These are phyloP conservation scores for Plenodomus biglobosus DNA, from an alignment of 2,329 filamentous ascomycete genomes.

Conservation along the genomic window DNA sequence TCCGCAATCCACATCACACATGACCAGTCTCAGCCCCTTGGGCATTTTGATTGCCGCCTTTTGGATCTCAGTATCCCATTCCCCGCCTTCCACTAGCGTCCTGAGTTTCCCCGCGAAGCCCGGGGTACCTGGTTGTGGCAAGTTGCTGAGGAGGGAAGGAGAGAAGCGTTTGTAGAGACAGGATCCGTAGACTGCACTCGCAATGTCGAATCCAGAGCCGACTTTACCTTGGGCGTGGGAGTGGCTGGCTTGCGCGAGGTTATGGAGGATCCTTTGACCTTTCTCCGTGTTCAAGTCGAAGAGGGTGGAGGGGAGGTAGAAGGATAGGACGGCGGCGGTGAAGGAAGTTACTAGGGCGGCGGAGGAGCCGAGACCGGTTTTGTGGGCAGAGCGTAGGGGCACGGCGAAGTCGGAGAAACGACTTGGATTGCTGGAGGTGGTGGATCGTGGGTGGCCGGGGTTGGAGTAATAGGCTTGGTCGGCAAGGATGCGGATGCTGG, in stretches of 20 bases:
- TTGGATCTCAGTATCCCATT: constrained; percentile 78
- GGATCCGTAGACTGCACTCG: constrained; percentile 86
- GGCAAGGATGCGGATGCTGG: constrained; percentile 82
- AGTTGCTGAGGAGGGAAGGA: constrained; percentile 66
- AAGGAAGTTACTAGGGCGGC: constrained; percentile 91
- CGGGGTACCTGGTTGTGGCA: constrained; percentile 67
- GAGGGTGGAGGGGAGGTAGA: constrained; percentile 63
- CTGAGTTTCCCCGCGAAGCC: constrained; percentile 69
- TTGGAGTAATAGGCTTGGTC: constrained; percentile 95
- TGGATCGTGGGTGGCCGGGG: constrained; percentile 22
- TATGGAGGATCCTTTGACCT: constrained; percentile 72
- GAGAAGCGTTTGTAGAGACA: constrained; percentile 93
- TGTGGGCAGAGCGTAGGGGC: constrained; percentile 76
- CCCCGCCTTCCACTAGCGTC: constrained; percentile 60
- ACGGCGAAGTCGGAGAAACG: constrained; percentile 80
- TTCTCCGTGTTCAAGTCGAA: constrained; percentile 61
- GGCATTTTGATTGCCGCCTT: constrained; percentile 73
- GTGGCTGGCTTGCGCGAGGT: constrained; percentile 89
- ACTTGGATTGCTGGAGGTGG: constrained; percentile 13
- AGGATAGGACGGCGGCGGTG: constrained; percentile 72
- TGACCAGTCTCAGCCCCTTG: constrained; percentile 72
- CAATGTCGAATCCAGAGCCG: constrained; percentile 93
- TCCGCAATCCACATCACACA: constrained; percentile 96
- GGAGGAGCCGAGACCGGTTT: constrained; percentile 93
- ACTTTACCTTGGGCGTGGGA: constrained; percentile 97